phyloP scores from a whole-genome alignment of 192 early-diverging fungal species.

The Mortierella alpina region DNA sequence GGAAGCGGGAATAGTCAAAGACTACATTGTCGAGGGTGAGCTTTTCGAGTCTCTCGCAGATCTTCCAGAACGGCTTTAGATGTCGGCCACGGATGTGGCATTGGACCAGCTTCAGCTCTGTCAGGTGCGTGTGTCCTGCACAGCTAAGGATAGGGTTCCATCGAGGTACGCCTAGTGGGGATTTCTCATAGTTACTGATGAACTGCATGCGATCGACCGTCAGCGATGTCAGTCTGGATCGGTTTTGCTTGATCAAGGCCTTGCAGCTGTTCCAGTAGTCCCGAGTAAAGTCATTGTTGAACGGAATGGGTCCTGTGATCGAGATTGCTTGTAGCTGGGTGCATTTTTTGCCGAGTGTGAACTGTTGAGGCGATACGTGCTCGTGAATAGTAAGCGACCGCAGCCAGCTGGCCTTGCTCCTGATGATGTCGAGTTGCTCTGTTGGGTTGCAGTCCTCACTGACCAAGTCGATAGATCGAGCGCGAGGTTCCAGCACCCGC shows the following conservation, averaged over 20 bases:
- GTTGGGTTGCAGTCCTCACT: too few relatives aligned
- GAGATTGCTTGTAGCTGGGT: constrained; percentile 6
- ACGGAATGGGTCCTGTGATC: not conserved
- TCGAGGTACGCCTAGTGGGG: not conserved
- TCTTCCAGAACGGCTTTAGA: constrained; percentile 14
- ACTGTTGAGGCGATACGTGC: constrained; percentile 4
- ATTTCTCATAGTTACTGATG: not conserved
- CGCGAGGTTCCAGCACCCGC: not conserved
- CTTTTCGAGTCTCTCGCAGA: constrained; percentile 7
- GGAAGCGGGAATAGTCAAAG: not conserved
- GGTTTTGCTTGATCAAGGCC: constrained; percentile 8
- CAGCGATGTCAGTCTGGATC: not conserved
- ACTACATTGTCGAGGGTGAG: not conserved
- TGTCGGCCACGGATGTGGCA: constrained; percentile 16
- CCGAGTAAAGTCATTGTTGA: not conserved
- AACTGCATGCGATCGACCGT: not conserved
- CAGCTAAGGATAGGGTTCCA: constrained; percentile 22
- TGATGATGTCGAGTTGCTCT: not conserved
- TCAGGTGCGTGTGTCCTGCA: not conserved
- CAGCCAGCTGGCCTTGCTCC: constrained; percentile 4
- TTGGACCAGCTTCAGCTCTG: constrained; percentile 2
- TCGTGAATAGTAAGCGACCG: not conserved
- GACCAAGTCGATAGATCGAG: not conserved
- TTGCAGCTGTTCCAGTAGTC: constrained; percentile 12
- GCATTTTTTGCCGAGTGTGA: constrained; percentile 4